Conservation (phyloP, 371 early-diverging fungal genomes). For the Mucor mucedo region DNA sequence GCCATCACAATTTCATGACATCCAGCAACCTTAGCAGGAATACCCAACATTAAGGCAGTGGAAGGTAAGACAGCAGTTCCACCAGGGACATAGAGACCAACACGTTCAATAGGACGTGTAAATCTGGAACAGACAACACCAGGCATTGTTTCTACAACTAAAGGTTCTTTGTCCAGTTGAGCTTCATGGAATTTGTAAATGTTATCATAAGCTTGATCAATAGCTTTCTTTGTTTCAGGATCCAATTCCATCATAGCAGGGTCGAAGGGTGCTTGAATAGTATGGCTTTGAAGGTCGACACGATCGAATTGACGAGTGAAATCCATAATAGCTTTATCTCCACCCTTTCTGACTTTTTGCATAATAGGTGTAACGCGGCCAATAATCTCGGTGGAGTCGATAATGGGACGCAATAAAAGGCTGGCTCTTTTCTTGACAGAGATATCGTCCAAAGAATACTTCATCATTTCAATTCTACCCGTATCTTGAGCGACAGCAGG, state of each 20-base stretch:
- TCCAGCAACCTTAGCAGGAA: constrained; percentile 97
- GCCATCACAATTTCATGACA: constrained; percentile 94
- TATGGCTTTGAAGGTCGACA: constrained; percentile 71
- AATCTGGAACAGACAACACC: constrained; percentile 94
- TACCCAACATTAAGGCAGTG: constrained; percentile 94
- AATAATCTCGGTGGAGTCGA: constrained; percentile 86
- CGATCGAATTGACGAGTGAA: constrained; percentile 91
- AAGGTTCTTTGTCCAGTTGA: constrained; percentile 75
- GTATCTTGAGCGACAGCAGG: not conserved
- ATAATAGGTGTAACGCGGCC: constrained; percentile 91
- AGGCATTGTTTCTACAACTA: constrained; percentile 95
- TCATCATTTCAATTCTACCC: constrained; percentile 68
- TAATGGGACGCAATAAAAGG: constrained; percentile 90
- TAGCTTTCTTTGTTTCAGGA: constrained; percentile 76
- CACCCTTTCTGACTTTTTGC: constrained; percentile 77
- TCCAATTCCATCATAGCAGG: constrained; percentile 70
- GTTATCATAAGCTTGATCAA: constrained; percentile 94
- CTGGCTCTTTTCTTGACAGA: constrained; percentile 53
- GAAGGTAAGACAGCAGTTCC: constrained; percentile 98
- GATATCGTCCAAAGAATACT: constrained; percentile 54
- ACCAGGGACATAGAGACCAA: constrained; percentile 97
- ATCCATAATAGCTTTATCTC: constrained; percentile 87
- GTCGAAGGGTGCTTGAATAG: constrained; percentile 87
- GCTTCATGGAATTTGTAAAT: constrained; percentile 94
- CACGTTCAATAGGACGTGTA: constrained; percentile 91